Percentiles rank a stretch among this genome's conserved stretches.
Conservation (phyloP, 352 stramenopile species). For the Halophytophthora polymorphica region DNA sequence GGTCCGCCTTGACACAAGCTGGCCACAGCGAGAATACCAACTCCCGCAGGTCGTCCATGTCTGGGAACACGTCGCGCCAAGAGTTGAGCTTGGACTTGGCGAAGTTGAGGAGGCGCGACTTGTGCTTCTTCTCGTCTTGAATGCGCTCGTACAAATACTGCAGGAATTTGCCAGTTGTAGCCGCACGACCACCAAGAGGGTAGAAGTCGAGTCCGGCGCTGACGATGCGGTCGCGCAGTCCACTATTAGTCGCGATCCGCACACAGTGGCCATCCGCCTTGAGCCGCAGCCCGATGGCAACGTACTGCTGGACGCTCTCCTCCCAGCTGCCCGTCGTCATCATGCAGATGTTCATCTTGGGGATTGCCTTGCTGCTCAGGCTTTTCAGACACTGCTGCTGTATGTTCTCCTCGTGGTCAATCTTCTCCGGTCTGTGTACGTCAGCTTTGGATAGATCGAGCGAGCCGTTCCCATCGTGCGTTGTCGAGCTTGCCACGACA, state of each 20-base stretch:
- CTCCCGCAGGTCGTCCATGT: conserved; percentile 45
- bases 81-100: conserved; percentile 29
- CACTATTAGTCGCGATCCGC: conserved; percentile 83
- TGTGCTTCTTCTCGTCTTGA: conserved; percentile 31
- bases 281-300: conserved; percentile 73
- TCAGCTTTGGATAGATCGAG: conserved; percentile 30
- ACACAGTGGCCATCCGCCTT: conserved; percentile 85
- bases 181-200: conserved; percentile 48
- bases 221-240: conserved; percentile 67
- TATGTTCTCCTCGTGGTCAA: conserved; percentile 19
- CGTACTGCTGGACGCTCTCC: conserved; percentile 70
- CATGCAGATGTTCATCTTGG: conserved; percentile 72
- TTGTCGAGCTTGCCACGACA: conserved; percentile 20
- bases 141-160: conserved; percentile 36
- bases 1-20: conserved; percentile 47
- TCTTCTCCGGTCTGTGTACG: conserved; percentile 20
- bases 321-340: conserved; percentile 64
- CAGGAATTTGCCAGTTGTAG: conserved; percentile 48
- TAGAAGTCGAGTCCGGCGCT: conserved; percentile 65
- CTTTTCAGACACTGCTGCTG: conserved; percentile 24
- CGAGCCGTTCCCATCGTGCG: conserved; percentile 28
- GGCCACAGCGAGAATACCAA: conserved; percentile 63
- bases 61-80: conserved; percentile 33
- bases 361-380: conserved; percentile 23
- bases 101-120: conserved; percentile 30